Evolutionary conservation across 306 rosid species (phyloP).

Genomic region (Cucurbita ficifolia): DNA sequence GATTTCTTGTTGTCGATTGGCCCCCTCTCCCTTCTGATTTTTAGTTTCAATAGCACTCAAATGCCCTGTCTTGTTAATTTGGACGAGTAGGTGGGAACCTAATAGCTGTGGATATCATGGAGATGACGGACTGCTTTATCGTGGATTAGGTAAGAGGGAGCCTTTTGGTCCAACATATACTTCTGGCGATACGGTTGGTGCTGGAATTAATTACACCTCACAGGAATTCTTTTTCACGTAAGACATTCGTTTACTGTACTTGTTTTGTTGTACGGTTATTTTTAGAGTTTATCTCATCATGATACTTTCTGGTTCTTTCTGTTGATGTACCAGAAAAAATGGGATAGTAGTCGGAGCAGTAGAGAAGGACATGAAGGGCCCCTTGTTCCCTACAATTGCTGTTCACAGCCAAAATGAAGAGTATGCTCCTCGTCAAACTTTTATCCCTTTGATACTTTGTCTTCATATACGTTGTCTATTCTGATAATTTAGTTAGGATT

Average conservation of each 20-base stretch:
- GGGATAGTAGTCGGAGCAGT: constrained; percentile 68
- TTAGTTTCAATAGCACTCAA: neutral
- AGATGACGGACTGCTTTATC: constrained; percentile 86
- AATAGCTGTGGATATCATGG: constrained; percentile 97
- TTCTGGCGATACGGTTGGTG: constrained; percentile 82
- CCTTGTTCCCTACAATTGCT: constrained; percentile 80
- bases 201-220: constrained; percentile 77
- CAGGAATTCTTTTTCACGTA: constrained; percentile 94
- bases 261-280: neutral
- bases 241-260: constrained; percentile 1
- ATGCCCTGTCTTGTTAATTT: neutral
- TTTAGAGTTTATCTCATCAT: neutral
- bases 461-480: neutral
- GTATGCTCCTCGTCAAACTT: constrained; percentile 30
- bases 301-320: constrained; percentile 4
- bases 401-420: constrained; percentile 98
- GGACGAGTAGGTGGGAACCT: constrained; percentile 65
- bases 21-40: neutral
- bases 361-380: constrained; percentile 64
- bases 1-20: neutral
- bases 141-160: constrained; percentile 60
- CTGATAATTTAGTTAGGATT: neutral
- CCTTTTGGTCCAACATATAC: constrained; percentile 82
- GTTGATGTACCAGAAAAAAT: constrained; percentile 57
- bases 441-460: neutral